phyloP scores from a whole-genome alignment of 768 basidiomycete species.

The Lentinula aciculospora region DNA sequence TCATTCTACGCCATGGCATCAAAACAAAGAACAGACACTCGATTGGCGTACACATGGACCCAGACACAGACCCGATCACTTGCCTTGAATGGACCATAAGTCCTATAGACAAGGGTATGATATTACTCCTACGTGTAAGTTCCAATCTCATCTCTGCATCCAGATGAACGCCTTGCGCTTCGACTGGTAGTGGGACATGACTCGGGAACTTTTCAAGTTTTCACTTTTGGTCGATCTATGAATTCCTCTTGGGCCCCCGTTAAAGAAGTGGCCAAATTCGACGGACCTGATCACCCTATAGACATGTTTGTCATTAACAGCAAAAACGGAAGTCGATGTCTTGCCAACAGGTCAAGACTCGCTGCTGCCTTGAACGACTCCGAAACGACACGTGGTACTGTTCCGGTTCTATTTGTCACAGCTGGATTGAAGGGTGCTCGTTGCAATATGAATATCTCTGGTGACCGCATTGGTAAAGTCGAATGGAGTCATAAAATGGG shows the following conservation, averaged over 20 bases:
- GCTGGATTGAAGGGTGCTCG: constrained; percentile 57
- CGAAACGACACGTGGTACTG: neutral
- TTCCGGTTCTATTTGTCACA: constrained; percentile 32
- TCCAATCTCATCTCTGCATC: neutral
- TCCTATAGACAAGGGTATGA: constrained; percentile 45
- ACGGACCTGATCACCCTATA: constrained; percentile 36
- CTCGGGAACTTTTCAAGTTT: constrained; percentile 57
- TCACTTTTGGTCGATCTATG: constrained; percentile 38
- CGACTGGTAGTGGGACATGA: constrained; percentile 57
- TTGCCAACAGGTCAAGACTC: constrained; percentile 39
- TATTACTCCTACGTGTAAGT: neutral
- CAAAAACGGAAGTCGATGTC: constrained; percentile 40
- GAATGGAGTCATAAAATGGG: constrained; percentile 58
- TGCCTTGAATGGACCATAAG: constrained; percentile 67
- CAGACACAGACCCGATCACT: constrained; percentile 37
- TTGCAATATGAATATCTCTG: constrained; percentile 51
- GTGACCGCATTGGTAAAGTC: constrained; percentile 58
- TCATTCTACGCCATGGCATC: constrained; percentile 48
- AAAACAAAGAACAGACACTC: constrained; percentile 35
- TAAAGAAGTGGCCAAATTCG: constrained; percentile 27
- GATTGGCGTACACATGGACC: constrained; percentile 21
- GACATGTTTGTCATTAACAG: constrained; percentile 51
- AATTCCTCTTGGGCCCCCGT: constrained; percentile 30
- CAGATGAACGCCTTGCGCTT: constrained; percentile 8
- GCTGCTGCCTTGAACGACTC: constrained; percentile 25